A percentile compares a stretch with the other conserved stretches of the same genome.
Evolutionary conservation across 2,329 filamentous ascomycete species (phyloP).

Genomic region (Talaromyces sp.): DNA sequence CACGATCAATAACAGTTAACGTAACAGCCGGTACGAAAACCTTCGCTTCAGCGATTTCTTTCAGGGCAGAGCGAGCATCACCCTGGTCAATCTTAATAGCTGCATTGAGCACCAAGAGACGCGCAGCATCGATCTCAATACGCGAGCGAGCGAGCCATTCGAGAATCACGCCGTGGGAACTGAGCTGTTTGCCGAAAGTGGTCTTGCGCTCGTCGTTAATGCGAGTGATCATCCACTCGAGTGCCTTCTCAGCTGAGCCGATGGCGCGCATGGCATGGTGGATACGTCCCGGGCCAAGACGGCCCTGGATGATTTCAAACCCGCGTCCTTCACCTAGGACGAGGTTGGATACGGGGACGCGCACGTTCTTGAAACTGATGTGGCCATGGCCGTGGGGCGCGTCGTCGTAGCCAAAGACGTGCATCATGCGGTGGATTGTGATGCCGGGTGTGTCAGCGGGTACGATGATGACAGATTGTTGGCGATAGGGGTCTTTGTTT

Average conservation of each 20-base stretch:
- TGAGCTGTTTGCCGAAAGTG: constrained; percentile 82
- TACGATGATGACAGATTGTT: constrained; percentile 91
- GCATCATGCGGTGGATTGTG: constrained; percentile 90
- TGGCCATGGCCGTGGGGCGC: constrained; percentile 98
- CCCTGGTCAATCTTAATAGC: constrained; percentile 90
- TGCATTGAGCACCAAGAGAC: constrained; percentile 87
- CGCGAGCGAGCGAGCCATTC: constrained; percentile 91
- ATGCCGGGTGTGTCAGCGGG: constrained; percentile 77
- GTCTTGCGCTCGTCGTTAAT: constrained; percentile 90
- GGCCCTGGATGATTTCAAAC: constrained; percentile 97
- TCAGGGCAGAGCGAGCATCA: constrained; percentile 83
- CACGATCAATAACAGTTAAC: constrained; percentile 85
- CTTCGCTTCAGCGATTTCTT: constrained; percentile 94
- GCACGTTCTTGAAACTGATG: constrained; percentile 82
- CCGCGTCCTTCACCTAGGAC: constrained; percentile 90
- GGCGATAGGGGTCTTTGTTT: constrained; percentile 75
- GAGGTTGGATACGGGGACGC: constrained; percentile 78
- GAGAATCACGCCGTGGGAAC: constrained; percentile 88
- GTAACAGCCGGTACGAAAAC: constrained; percentile 80
- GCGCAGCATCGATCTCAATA: constrained; percentile 89
- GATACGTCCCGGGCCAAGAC: constrained; percentile 90
- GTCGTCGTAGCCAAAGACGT: constrained; percentile 93
- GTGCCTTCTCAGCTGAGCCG: constrained; percentile 81
- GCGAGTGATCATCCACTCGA: constrained; percentile 92
- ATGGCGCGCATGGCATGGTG: constrained; percentile 97